Base-by-base conservation (phyloP, 2,329 filamentous ascomycete species). In the Celoporthe dispersa region DNA sequence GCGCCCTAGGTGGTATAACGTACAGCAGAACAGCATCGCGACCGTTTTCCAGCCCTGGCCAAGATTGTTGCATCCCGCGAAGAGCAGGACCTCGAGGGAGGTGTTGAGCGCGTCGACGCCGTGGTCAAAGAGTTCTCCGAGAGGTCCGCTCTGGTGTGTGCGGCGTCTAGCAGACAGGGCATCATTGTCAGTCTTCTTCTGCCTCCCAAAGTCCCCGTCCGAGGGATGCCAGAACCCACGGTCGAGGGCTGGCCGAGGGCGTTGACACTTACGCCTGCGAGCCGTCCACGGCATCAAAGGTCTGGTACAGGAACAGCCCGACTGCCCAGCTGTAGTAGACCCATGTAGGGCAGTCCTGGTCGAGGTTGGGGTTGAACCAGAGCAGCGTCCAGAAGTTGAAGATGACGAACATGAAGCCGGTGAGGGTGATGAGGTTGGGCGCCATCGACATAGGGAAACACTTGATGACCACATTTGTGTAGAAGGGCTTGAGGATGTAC, bases 71-170 rank as follows among this genome's bases (percentile, higher is more conserved):
- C 92, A 91, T 44, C 91, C 94, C 14, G 94, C 93, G 78, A 99
- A 99, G 75, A 99, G 88, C 71, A 98, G 86, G 51, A 95, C 93
- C 78, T 97, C 96, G 74, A 99, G 89, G n/a, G 91, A 91, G 4
- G 96, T 99, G 81, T 99, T 99, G 79, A 97, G 89, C 39, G 96
- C 96, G 81, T 99, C 96, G 74, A 99, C 96, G 73, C 94, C 94
- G 81, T 99, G 96, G 79, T 99, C 96, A 79, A 99, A 99, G 33
- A 99, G 88, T 81, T 99, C 96, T 74, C 96, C 96, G 41, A 99
- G 85, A 8, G 96, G 96, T 16, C 96, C 95, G 78, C 93, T 97
- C 80, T 98, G 96, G 75, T 87, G 90, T 28, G 96, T 99, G 79
- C 96, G 90, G 77, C 95, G 90, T 68, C 92, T 94, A 73, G 53